Evolutionary conservation across 495 filamentous ascomycete species (phyloP).

Genomic region (Penicillium bovifimosum): DNA sequence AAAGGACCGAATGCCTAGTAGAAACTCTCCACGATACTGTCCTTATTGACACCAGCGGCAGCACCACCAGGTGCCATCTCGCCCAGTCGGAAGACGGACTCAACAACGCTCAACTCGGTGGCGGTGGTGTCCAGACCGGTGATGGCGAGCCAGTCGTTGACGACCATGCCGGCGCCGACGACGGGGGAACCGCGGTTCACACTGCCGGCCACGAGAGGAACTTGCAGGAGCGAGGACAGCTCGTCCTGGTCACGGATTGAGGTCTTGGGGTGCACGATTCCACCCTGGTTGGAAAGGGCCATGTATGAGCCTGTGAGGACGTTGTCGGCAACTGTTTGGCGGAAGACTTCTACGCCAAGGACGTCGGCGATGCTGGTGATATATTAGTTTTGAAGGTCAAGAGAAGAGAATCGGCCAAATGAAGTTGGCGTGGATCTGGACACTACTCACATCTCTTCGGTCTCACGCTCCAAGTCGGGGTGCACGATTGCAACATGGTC

Average conservation of each 20-base stretch:
- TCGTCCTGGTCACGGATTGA: constrained; percentile 96
- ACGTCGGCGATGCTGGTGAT: constrained; percentile 72
- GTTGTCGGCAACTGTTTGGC: constrained; percentile 95
- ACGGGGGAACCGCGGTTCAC: constrained; percentile 89
- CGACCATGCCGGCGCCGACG: constrained; percentile 97
- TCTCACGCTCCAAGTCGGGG: constrained; percentile 95
- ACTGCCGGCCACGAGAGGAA: constrained; percentile 88
- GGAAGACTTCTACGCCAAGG: constrained; percentile 95
- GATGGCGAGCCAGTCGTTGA: constrained; percentile 99
- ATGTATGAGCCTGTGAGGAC: constrained; percentile 95
- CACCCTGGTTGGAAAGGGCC: constrained; percentile 91
- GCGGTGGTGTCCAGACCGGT: constrained; percentile 94
- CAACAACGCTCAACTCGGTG: constrained; percentile 91
- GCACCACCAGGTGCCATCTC: constrained; percentile 52
- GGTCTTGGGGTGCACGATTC: constrained; percentile 95
- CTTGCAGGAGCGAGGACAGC: constrained; percentile 86
- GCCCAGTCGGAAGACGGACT: constrained; percentile 89
- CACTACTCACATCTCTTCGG: constrained; percentile 66
- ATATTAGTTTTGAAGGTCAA: background rate
- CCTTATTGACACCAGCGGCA: constrained; percentile 78
- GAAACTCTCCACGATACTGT: constrained; percentile 97
- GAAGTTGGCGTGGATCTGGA: background rate
- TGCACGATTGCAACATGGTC: constrained; percentile 96
- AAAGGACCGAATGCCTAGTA: constrained; percentile 55
- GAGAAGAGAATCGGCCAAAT: no score